Evolutionary conservation across 139 green algal genomes (phyloP), one percentile per base, ranked within the genome.

Genomic region (Picochlorum sp.): DNA sequence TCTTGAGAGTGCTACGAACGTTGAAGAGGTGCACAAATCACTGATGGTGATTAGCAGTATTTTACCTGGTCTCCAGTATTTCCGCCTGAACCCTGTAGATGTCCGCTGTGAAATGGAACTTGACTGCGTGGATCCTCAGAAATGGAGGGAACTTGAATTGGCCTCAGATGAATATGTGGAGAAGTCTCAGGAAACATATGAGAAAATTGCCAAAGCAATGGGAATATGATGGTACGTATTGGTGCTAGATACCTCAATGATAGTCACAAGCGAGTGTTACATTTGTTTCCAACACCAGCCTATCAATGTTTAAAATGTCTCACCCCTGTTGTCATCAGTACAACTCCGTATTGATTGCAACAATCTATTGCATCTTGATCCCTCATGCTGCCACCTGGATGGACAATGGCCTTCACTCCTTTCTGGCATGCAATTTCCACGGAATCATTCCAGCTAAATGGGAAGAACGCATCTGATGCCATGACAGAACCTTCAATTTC

Each of bases 301-400:
- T 20, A 54, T 54, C 47, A 98, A 74, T 99, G 94, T 65, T 84
- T 90, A 85, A 99, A 99, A 75, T 99, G 94, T 20, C 94, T 74
- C 16, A 94, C 77, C 57, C 86, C 84, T 1, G 92, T 98, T 46
- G 87, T 94, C 15, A 98, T 49, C 46, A 99, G 82, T 28, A 82
- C 89, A 21, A 98, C 94, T 16, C 87, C 88, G 64, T 99, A 98
- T 82, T 98, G 95, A 80, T 98, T 94, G 83, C 93, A 98, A 76
- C 86, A 95, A 58, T 96, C 93, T 10, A 98, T 68, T 6, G 91
- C 91, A 62, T 97, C 93, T 65, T 88, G 69, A 73, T 99, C 94
- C 4, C 94, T 76, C 69, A 99, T 77, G 56, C 72, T 89, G 64
- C 94, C 94, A 14, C 94, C 94, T 1, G 94, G 94, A 74, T 99